Evolutionary conservation across 495 filamentous ascomycete genomes (phyloP), one percentile per base, ranked within the genome.

Genomic region (Annulohypoxylon moriforme): DNA sequence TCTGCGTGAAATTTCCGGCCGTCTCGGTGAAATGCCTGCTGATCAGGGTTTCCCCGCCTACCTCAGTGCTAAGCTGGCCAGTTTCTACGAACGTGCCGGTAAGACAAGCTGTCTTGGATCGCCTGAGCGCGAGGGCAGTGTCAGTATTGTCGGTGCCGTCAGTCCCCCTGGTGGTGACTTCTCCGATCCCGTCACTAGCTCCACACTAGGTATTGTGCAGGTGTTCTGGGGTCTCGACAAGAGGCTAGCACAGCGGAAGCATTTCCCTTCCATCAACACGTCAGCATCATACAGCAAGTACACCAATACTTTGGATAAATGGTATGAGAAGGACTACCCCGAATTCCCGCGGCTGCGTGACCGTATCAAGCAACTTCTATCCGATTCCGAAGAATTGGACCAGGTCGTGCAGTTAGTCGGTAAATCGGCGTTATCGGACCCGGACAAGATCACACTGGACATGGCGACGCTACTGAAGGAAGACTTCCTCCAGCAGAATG

Each of bases 161-260:
- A 97, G 93, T 71, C 96, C 96, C 44, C 96, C 96, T 3, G 96
- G 94, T 83, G 96, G 96, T 87, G 96, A 99, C 85, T 99, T 98
- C 88, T 97, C 96, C 49, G 96, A 99, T 82, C 96, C 96, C 20
- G 96, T 99, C 78, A 99, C 96, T 13, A 93, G 87, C 72, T 90
- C 91, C 78, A 99, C 96, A 6, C 89, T 99, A 20, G 89, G 93
- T 89, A 99, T 99, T 78, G 96, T 98, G 75, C 96, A 99, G 76
- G 96, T 99, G 65, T 98, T 99, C 86, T 99, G 96, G 96, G 96
- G 96, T 85, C 86, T 99, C 33, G 96, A 99, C 84, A 98, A 99
- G 89, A 98, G 98, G 84, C 89, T 99, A 59, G 96, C 96, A 20
- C 96, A 99, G 80, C 91, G 96, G 66, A 99, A 99, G 84, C 96